Conservation (phyloP, 768 basidiomycete genomes). For the Pulveroboletus sp. region DNA sequence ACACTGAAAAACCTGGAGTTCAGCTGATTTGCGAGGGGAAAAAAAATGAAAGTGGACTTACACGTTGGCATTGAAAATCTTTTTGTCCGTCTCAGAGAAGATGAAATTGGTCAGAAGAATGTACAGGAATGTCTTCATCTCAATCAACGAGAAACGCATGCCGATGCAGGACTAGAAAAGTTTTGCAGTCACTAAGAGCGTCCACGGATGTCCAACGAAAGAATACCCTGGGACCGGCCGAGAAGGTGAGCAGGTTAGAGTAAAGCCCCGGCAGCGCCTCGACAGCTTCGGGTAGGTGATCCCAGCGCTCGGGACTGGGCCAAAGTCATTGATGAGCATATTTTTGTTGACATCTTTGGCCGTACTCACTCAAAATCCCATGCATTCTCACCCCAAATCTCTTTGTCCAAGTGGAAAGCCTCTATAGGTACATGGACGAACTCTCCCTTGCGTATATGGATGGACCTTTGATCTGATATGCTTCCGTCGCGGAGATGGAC, state of each 20-base stretch:
- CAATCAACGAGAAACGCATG: slow-evolving; percentile 77
- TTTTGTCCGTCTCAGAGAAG: slow-evolving; percentile 51
- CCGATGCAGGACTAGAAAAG: slow-evolving; percentile 72
- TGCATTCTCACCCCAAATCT: slow-evolving; percentile 77
- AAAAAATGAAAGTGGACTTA: slow-evolving; percentile 35
- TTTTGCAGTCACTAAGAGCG: neutral
- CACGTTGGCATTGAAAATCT: slow-evolving; percentile 61
- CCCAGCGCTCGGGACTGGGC: slow-evolving; percentile 77
- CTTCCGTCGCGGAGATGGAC: slow-evolving; percentile 51
- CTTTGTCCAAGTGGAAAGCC: slow-evolving; percentile 75
- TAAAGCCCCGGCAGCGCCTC: slow-evolving; percentile 68
- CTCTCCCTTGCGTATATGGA: slow-evolving; percentile 63
- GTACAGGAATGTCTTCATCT: slow-evolving; percentile 77
- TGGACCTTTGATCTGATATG: slow-evolving; percentile 37
- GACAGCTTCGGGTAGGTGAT: slow-evolving; percentile 68
- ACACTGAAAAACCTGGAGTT: slow-evolving; percentile 38
- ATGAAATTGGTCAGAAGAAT: slow-evolving; percentile 65
- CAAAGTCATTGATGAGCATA: slow-evolving; percentile 1
- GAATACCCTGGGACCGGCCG: slow-evolving; percentile 73
- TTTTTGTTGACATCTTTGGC: neutral
- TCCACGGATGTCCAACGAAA: neutral
- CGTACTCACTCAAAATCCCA: slow-evolving; percentile 73
- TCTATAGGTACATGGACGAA: slow-evolving; percentile 79
- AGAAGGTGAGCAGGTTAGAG: slow-evolving; percentile 71
- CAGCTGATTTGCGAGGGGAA: neutral